Evolutionary conservation across 768 basidiomycete genomes (phyloP), one percentile per base, ranked within the genome.

Genomic region (Suillus bovinus): DNA sequence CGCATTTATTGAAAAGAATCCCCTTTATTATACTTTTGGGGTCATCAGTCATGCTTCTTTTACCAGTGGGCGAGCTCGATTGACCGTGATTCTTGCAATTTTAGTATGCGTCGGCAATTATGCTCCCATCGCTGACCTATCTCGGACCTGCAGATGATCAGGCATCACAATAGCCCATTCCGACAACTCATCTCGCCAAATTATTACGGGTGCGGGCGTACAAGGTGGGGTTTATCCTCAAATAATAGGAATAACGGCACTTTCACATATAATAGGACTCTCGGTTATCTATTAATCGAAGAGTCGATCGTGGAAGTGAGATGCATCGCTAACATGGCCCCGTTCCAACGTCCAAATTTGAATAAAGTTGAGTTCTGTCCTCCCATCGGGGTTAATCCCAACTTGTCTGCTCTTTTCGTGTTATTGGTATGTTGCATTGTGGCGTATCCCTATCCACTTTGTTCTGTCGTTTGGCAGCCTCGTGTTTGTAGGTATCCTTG

Each of bases 71-170:
- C 27, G 38, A 39, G 55, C 24, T 38, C 34, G 17, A 20, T 29
- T 41, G 38, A 27, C 55, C 24, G 38, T 29, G 17, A 56, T 56
- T 24, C 24, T 20, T 39, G 10, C 17, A 56, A 41, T 56, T 56
- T 56, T 56, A 41, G 24, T 39, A 56, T 20, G 27, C 20, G 39
- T 56, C 55, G 55, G 55, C 24, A 39, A 39, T 56, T 56, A 56
- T 39, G 55, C 55, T 56, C 55, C 55, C 38, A 56, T 56, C 55
- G 55, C 55, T 56, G 55, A 56, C 38, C 55, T 39, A 56, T 56
- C 29, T 56, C 55, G 55, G 55, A 56, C 38, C 22, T 14, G 17
- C 24, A 7, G 55, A 39, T 56, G 38, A 29, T 56, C 27, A 56
- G n/a, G 22, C 33, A 39, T 56, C 38, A 39, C 38, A 39, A 56